Base-by-base conservation (phyloP, 1,139 yeast species). In the Debaryomyces psychrophilus region DNA sequence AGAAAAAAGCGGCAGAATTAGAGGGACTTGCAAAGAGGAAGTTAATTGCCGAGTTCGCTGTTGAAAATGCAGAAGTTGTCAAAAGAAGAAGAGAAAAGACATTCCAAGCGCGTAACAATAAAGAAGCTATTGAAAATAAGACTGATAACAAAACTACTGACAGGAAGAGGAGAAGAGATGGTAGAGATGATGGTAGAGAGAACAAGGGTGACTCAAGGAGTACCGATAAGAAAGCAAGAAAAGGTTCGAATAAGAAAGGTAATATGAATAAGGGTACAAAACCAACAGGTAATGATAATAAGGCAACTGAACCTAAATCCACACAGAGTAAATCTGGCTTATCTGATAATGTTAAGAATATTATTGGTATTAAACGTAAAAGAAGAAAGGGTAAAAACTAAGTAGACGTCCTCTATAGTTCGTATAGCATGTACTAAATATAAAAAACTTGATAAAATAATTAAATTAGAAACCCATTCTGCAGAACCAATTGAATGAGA, bases 51-150 rank as follows among this genome's bases (percentile, higher is more conserved):
- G 99, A 93, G 66, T 93, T 95, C 73, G 98, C 99, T 7, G 79
- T 93, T 60, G 98, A 92, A 65, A 90, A 93, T 65, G 95, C 97
- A 15, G 87, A 87, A 62, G 96, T 93, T 46, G 86, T 93, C 37
- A 89, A 87, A 67, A 85, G 97, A 69, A 84, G 98, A 72, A 80
- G 82, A 54, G 97, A 90, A 44, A 82, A 79, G 36, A 42, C 41
- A 35, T 27, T 18, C 14, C 38, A 42, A 27, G 44, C 39, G 11
- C 35, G 44, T 28, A 25, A 41, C 23, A 34, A 34, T 15, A 41
- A 33, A 6, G 43, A 40, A 45, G 27, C 14, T 20, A 35, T 37
- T 29, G 44, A 54, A 53, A 64, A 59, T 39, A 61, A 60, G 37
- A 72, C 67, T 43, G 68, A 58, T 12, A 68, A 50, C 34, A 60